Base-by-base conservation (phyloP, 176 grass and related monocot genomes). In the Pontederia paniculata region DNA sequence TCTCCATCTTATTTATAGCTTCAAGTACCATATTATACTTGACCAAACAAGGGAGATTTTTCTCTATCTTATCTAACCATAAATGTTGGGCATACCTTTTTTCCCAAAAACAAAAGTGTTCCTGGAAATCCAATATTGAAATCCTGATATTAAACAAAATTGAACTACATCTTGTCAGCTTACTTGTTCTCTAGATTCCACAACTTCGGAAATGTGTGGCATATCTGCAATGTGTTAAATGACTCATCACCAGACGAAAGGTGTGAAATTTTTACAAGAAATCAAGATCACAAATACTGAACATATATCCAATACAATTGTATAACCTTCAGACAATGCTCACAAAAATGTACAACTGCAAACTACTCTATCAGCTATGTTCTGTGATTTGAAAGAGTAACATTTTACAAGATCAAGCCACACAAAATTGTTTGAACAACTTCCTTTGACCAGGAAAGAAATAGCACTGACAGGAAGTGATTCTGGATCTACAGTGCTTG, bases 121-220 rank as follows among this genome's bases (percentile, higher is more conserved):
- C n/a, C 28, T 37, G 28, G 28, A 6, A 37, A 37, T 37, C 28
- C 28, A 37, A 37, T 37, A 37, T 37, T 37, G 28, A 37, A 5
- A 37, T 37, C 28, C 7, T 6, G 7, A 37, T 37, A 37, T 37
- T 37, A 37, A 65, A 41, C 48, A 8, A 58, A 75, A 75, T 21
- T 60, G 47, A 65, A 66, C n/a, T n/a, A n/a, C n/a, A n/a, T n/a
- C 10, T 19, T 20, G 17, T 19, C 55, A 60, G 84, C 83, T 78
- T 97, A 97, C 91, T 87, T 84, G 52, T 78, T 90, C 62, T 97
- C 93, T 62, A 97, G 81, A 84, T 90, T 79, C 93, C 93, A 97
- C 68, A 97, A 76, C 43, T 74, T 79, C 44, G 93, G 86, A 84
- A 97, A 97, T 72, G 80, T 77, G 72, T 91, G 88, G 28, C 57